Evolutionary conservation across 371 early-diverging fungal species (phyloP).

Genomic region (Rhizopus delemar): DNA sequence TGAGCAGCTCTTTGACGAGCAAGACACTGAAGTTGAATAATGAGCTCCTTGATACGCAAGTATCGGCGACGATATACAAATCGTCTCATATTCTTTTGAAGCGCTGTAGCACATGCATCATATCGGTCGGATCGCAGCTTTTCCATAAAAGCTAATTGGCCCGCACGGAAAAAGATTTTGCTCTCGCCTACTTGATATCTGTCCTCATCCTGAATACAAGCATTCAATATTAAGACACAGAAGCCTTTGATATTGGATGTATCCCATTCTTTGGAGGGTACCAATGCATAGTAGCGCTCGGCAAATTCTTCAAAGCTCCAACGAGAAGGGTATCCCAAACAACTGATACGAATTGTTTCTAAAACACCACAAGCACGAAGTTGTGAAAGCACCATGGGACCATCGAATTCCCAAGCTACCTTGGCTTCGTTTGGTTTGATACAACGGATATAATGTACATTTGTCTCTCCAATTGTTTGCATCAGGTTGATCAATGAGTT

Average conservation of each 20-base stretch:
- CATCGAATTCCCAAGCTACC: conserved; percentile 85
- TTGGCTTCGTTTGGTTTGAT: conserved; percentile 96
- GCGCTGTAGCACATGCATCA: conserved; percentile 75
- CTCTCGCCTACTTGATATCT: conserved; percentile 95
- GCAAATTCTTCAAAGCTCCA: conserved; percentile 92
- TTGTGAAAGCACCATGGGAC: conserved; percentile 91
- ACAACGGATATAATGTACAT: conserved; percentile 96
- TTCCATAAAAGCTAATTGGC: conserved; percentile 90
- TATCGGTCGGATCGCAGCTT: conserved; percentile 80
- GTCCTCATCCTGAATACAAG: conserved; percentile 71
- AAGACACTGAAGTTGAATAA: conserved; percentile 59
- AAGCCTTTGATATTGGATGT: conserved; percentile 50
- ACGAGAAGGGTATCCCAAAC: conserved; percentile 97
- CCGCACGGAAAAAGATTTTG: conserved; percentile 99
- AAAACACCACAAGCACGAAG: conserved; percentile 99
- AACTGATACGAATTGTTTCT: conserved; percentile 98
- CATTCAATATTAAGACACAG: conserved; percentile 67
- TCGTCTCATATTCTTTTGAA: conserved; percentile 88
- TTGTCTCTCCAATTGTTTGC: conserved; percentile 90
- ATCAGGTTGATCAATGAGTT: conserved; percentile 85
- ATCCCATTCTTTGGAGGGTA: conserved; percentile 71
- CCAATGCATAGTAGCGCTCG: conserved; percentile 85
- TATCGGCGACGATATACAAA: conserved; percentile 71
- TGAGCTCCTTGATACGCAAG: conserved; percentile 54
- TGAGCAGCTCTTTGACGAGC: conserved; percentile 65